A percentile compares a stretch with the other conserved stretches of the same genome.
Evolutionary conservation across 163 green algal species (phyloP).

Genomic region (Chlamydomonas reinhardtii): DNA sequence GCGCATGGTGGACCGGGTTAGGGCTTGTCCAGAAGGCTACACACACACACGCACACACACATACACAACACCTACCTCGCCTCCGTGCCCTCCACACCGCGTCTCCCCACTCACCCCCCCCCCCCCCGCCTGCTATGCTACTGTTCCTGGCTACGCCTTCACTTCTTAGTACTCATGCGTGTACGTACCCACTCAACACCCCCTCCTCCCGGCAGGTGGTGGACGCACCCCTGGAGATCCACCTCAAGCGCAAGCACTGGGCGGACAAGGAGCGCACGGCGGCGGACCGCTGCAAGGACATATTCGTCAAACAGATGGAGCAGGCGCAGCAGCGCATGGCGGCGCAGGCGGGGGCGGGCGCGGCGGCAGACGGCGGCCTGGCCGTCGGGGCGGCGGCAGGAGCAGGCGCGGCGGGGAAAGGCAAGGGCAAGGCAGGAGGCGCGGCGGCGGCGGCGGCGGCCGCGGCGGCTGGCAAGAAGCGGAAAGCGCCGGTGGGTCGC

Average conservation of each 20-base stretch:
- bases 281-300: constrained; percentile 41
- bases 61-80: no score
- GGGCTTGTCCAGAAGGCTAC: no score
- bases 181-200: no score
- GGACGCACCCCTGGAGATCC: constrained; percentile 35
- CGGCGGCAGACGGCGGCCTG: not conserved
- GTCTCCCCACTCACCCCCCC: no score
- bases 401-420: not conserved
- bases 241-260: constrained; percentile 58
- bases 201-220: no score
- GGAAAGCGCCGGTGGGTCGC: constrained; percentile 20
- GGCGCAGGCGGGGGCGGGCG: not conserved
- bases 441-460: not conserved
- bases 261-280: constrained; percentile 23
- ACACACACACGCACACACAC: no score
- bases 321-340: constrained; percentile 35
- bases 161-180: no score
- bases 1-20: no score
- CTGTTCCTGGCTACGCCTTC: no score
- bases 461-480: constrained; percentile 9
- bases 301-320: constrained; percentile 41
- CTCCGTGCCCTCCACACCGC: no score
- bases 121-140: no score
- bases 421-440: not conserved
- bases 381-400: not conserved